Evolutionary conservation across 352 stramenopile species (phyloP).

Genomic region (Phytopythium helicoides): DNA sequence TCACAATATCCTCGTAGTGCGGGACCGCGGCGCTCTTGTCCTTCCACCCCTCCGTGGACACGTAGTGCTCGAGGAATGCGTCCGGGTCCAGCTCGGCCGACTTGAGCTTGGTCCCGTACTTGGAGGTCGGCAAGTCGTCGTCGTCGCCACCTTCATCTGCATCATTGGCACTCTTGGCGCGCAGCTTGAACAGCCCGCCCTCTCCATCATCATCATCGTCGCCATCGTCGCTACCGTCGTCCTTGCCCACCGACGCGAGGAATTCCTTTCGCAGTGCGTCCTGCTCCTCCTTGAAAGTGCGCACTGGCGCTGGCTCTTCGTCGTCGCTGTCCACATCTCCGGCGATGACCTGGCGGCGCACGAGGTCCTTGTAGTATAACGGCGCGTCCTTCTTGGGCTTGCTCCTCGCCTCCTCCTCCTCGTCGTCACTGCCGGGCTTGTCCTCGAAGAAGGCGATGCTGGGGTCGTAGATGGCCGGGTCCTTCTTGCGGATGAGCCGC

Average conservation of each 20-base stretch:
- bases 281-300: constrained; percentile 73
- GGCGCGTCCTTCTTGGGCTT: constrained; percentile 37
- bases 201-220: constrained; percentile 58
- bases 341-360: constrained; percentile 93
- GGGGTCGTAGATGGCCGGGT: constrained; percentile 92
- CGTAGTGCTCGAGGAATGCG: constrained; percentile 76
- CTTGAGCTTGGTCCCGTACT: constrained; percentile 62
- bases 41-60: constrained; percentile 81
- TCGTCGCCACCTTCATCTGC: constrained; percentile 69
- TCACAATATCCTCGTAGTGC: constrained; percentile 83
- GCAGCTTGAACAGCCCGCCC: constrained; percentile 55
- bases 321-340: constrained; percentile 71
- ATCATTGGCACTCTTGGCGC: constrained; percentile 12
- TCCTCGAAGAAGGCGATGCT: constrained; percentile 87
- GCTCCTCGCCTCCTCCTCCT: constrained; percentile 9
- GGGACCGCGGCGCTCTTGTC: constrained; percentile 64
- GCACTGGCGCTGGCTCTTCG: constrained; percentile 32
- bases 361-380: constrained; percentile 94
- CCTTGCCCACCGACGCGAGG: constrained; percentile 40
- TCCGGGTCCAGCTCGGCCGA: constrained; percentile 66
- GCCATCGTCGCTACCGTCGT: constrained; percentile 35
- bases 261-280: constrained; percentile 69
- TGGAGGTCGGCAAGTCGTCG: constrained; percentile 61
- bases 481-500: constrained; percentile 88
- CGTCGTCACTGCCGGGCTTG: constrained; percentile 18